Percentiles rank a stretch among this genome's conserved stretches.
phyloP scores from a whole-genome alignment of 2,329 filamentous ascomycete genomes.

The Cercospora zeae-maydis region DNA sequence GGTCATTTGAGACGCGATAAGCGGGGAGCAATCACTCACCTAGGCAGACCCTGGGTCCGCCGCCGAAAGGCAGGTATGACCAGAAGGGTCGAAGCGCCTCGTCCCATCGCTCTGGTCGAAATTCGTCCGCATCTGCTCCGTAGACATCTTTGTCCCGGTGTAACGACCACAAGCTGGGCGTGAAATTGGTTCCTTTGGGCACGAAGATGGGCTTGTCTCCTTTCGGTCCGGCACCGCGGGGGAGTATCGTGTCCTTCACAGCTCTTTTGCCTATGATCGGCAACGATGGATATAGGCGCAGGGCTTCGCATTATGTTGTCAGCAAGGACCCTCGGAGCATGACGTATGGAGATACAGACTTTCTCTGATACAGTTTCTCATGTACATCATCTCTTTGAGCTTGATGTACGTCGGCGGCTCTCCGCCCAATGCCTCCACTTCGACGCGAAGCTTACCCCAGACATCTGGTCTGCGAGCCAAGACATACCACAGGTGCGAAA shows the following conservation, averaged over 20 bases:
- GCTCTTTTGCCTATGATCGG: slow-evolving; percentile 72
- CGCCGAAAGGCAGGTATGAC: slow-evolving; percentile 29
- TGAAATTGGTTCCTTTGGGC: slow-evolving; percentile 29
- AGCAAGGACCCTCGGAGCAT: neutral
- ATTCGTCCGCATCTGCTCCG: slow-evolving; percentile 13
- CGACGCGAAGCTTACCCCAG: slow-evolving; percentile 24
- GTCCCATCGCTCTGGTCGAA: slow-evolving; percentile 15
- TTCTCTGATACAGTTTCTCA: slow-evolving; percentile 61
- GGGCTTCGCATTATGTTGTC: slow-evolving; percentile 25
- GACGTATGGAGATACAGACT: slow-evolving; percentile 16
- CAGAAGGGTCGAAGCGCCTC: slow-evolving; percentile 20
- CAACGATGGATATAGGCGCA: slow-evolving; percentile 70
- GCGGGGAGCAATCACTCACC: slow-evolving; percentile 24
- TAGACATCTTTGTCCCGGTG: slow-evolving; percentile 11
- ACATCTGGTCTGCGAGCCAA: slow-evolving; percentile 24
- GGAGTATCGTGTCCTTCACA: slow-evolving; percentile 70
- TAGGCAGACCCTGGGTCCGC: slow-evolving; percentile 44
- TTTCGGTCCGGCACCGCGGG: slow-evolving; percentile 54
- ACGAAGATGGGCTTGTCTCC: slow-evolving; percentile 52
- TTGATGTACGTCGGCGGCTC: slow-evolving; percentile 42
- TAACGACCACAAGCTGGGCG: slow-evolving; percentile 30
- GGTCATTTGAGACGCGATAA: slow-evolving; percentile 8
- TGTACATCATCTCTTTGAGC: slow-evolving; percentile 30
- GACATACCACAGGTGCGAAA: slow-evolving; percentile 41
- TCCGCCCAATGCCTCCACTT: slow-evolving; percentile 24